A percentile compares a stretch with the other conserved stretches of the same genome.
phyloP scores from a whole-genome alignment of 345 rosid species.

The Eucalyptus fibrosa region DNA sequence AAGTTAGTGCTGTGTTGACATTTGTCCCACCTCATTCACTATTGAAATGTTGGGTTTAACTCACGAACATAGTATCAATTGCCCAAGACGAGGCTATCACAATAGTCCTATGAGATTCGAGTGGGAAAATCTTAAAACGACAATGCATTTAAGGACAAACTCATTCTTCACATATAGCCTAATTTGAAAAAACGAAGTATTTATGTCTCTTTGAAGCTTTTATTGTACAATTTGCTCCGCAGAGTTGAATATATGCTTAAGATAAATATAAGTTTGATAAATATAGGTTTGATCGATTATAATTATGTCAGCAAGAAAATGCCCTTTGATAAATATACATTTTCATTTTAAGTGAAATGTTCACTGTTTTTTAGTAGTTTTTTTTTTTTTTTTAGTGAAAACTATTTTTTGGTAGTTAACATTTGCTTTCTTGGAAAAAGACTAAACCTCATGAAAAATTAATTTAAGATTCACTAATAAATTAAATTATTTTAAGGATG shows the following conservation, averaged over 20 bases:
- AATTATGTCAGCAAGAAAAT: accelerated
- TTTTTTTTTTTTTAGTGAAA: too few species aligned
- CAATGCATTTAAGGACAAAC: neutral
- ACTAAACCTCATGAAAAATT: neutral
- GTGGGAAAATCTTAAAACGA: accelerated
- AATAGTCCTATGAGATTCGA: too few species aligned
- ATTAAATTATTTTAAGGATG: neutral
- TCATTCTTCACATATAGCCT: too few species aligned
- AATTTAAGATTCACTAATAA: neutral
- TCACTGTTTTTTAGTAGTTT: accelerated
- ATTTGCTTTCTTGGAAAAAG: accelerated
- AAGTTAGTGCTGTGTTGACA: neutral
- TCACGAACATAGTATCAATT: accelerated
- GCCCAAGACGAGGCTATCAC: accelerated
- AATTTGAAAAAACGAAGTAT: accelerated
- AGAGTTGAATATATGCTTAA: neutral
- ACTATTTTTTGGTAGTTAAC: accelerated
- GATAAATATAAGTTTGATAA: too few species aligned
- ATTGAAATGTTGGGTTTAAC: too few species aligned
- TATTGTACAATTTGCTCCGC: accelerated
- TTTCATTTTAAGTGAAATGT: too few species aligned
- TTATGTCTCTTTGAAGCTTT: too few species aligned
- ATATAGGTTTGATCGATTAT: too few species aligned
- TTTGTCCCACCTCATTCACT: accelerated
- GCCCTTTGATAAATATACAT: accelerated